phyloP scores from a whole-genome alignment of 179 eudicot genomes.

The Patellifolia procumbens region DNA sequence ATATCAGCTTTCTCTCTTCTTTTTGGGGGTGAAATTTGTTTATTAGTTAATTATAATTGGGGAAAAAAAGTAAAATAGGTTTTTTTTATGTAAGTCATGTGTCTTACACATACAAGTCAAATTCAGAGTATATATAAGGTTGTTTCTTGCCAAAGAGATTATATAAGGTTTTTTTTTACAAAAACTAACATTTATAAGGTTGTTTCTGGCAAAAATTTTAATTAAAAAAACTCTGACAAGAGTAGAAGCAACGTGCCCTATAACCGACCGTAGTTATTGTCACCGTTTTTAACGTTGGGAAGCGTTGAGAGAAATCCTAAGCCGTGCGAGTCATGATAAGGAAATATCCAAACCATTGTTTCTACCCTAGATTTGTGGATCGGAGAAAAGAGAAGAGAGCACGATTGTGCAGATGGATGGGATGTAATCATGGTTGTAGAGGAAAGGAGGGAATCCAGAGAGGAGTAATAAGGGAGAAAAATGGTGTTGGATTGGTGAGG shows the following conservation, averaged over 20 bases:
- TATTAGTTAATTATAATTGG: too few relatives aligned
- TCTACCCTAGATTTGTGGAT: conserved; percentile 49
- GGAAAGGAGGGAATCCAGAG: conserved; percentile 54
- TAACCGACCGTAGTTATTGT: conserved; percentile 41
- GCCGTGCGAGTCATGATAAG: conserved; percentile 66
- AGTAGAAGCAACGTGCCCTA: conserved; percentile 81
- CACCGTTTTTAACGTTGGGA: background rate
- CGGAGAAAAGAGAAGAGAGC: conserved; percentile 40
- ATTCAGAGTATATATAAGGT: too few relatives aligned
- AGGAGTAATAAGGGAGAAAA: conserved; percentile 70
- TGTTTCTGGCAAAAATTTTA: too few relatives aligned
- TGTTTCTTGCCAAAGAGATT: too few relatives aligned
- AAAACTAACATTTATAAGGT: too few relatives aligned
- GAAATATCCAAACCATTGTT: conserved; percentile 61
- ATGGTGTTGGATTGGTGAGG: conserved; percentile 56
- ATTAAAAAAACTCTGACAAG: conserved; percentile 63
- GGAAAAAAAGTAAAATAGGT: too few relatives aligned
- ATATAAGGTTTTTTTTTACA: too few relatives aligned
- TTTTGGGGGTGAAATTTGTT: too few relatives aligned
- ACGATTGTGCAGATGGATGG: conserved; percentile 55
- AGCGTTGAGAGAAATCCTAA: conserved; percentile 70
- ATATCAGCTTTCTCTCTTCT: too few relatives aligned
- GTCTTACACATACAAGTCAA: too few relatives aligned
- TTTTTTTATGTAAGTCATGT: too few relatives aligned
- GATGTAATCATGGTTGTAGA: conserved; percentile 57